Base-by-base conservation (phyloP, 352 stramenopile genomes). In the Hyaloperonospora brassicae region DNA sequence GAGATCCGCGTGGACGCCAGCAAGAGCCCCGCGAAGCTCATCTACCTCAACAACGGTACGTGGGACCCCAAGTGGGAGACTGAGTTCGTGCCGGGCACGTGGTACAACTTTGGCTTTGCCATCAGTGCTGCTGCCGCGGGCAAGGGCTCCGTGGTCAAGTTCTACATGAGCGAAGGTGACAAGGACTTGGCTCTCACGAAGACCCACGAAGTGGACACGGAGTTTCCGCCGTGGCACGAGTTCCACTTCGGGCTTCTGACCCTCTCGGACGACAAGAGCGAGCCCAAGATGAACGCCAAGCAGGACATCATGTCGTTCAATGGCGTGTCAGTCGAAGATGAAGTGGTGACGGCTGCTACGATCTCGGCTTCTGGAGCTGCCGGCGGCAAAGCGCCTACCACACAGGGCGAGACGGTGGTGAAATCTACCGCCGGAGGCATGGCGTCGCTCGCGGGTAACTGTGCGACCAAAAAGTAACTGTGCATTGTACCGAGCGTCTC, bases 241-340 rank as follows among this genome's bases (percentile, higher is more conserved):
- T 50, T 46, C 23, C 51, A 57, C 42, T 39, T 51, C 42, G 51
- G 51, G 38, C 51, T 57, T 50, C 14, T 57, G 22, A 57, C 49
- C 5, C 44, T 63, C 2, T 47, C 49, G 13, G 44, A 54, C 23
- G 50, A 58, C 31, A 44, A 38, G 11, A 58, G 36, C 17, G 49
- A 49, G 27, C 56, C 56, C 4, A 58, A 51, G 44, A 63, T 63
- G 56, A 42, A 48, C 11, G 36, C 42, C 3, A 54, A 63, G 21
- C 44, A 54, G 51, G 56, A 63, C 38, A 51, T 58, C 14, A 2
- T 63, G 44, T 55, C 30, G 9, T 63, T 50, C 56, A 63, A 55
- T 17, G 56, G 49, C 23, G 50, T 63, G 27, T 55, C 56, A 5
- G 56, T 55, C 5, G 45, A 56, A 2, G 44, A n/a, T 21, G 50